Evolutionary conservation across 345 rosid species (phyloP).

Genomic region (Brassica rapa): DNA sequence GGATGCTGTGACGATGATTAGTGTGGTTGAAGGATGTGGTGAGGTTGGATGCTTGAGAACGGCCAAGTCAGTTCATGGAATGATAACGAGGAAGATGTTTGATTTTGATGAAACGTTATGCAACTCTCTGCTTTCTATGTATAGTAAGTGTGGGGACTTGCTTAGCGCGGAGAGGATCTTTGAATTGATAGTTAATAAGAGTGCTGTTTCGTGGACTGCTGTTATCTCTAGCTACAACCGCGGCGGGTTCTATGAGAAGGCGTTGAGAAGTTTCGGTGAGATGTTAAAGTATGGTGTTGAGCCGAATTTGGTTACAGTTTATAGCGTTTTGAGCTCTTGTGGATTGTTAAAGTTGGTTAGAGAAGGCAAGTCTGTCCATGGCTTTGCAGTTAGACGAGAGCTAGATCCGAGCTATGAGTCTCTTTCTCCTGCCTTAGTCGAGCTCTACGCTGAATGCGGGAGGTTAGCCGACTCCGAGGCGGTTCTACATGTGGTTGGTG

Average conservation of each 20-base stretch:
- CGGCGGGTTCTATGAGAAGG: conserved; percentile 49
- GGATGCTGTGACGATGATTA: conserved; percentile 60
- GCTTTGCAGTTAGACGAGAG: conserved; percentile 54
- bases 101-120: conserved; percentile 47
- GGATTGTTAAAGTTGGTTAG: conserved; percentile 53
- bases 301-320: conserved; percentile 64
- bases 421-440: conserved; percentile 65
- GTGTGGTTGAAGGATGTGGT: conserved; percentile 58
- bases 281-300: conserved; percentile 52
- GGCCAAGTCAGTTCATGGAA: conserved; percentile 58
- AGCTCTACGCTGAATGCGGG: conserved; percentile 64
- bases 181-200: conserved; percentile 19
- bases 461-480: conserved; percentile 48
- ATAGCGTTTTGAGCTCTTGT: conserved; percentile 68
- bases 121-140: conserved; percentile 61
- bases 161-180: conserved; percentile 60
- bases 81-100: conserved; percentile 42
- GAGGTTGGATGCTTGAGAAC: conserved; percentile 47
- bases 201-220: conserved; percentile 67
- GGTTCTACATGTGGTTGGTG: conserved; percentile 48
- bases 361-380: conserved; percentile 76
- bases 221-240: conserved; percentile 74
- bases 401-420: conserved; percentile 46
- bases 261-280: conserved; percentile 50
- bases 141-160: conserved; percentile 72